These are phyloP conservation scores for Candida freyschussii DNA, from an alignment of 1,139 yeast genomes.

Conservation along the genomic window DNA sequence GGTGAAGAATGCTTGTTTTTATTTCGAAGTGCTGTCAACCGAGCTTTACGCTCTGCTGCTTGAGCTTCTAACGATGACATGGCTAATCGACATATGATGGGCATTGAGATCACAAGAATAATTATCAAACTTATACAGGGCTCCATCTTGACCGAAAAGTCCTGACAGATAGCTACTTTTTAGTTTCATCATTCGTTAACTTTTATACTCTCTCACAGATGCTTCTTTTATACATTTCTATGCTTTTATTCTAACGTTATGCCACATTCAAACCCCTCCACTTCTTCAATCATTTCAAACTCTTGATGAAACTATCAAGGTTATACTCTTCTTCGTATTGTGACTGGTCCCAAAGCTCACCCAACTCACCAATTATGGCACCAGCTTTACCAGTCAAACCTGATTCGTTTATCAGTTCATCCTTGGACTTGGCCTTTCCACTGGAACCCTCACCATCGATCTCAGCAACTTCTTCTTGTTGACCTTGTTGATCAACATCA, in stretches of 20 bases:
- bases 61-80: constrained; percentile 35
- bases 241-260: too few species aligned
- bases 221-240: too few species aligned
- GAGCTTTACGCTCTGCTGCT: constrained; percentile 34
- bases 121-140: too few species aligned
- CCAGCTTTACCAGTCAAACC: constrained; percentile 38
- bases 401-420: constrained; percentile 33
- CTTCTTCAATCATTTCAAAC: constrained; percentile 25
- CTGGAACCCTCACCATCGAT: constrained; percentile 28
- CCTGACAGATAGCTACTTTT: too few species aligned
- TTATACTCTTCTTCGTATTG: constrained; percentile 97
- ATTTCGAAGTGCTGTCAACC: constrained; percentile 33
- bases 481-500: constrained; percentile 55
- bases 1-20: constrained; percentile 21
- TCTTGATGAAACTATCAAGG: constrained; percentile 85
- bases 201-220: too few species aligned
- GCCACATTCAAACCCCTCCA: too few species aligned
- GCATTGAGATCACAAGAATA: too few species aligned
- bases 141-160: too few species aligned
- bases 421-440: constrained; percentile 26
- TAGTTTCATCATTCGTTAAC: too few species aligned
- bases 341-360: constrained; percentile 94
- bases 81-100: too few species aligned
- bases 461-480: constrained; percentile 39
- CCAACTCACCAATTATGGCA: constrained; percentile 65